These are phyloP conservation scores for Fusarium sp. DNA, from an alignment of 2,329 filamentous ascomycete species.

Conservation along the genomic window DNA sequence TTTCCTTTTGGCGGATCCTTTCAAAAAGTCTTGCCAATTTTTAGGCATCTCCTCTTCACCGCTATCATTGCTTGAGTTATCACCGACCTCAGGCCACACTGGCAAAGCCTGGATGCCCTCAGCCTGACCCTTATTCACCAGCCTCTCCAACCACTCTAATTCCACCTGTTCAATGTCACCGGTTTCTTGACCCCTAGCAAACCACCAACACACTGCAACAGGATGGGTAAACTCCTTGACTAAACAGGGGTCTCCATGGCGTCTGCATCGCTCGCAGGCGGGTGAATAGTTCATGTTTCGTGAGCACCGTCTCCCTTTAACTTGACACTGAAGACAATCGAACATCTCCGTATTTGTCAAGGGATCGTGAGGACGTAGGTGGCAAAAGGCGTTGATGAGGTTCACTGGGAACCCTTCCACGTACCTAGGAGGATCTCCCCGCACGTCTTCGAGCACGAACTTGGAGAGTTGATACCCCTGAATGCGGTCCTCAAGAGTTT, in stretches of 20 bases:
- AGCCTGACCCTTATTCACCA: not conserved
- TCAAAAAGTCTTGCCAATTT: conserved; percentile 28
- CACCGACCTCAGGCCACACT: conserved; percentile 29
- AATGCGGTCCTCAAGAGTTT: conserved; percentile 21
- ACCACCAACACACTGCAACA: conserved; percentile 46
- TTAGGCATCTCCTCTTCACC: conserved; percentile 5
- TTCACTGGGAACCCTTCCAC: conserved; percentile 43
- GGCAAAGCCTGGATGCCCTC: conserved; percentile 7
- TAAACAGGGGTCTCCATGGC: conserved; percentile 42
- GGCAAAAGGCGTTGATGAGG: conserved; percentile 18
- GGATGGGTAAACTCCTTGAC: conserved; percentile 62
- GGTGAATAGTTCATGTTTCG: conserved; percentile 1
- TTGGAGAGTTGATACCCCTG: conserved; percentile 5
- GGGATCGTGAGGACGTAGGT: conserved; percentile 15
- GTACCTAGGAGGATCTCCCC: conserved; percentile 34
- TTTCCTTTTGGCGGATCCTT: not conserved
- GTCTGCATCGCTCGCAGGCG: conserved; percentile 35
- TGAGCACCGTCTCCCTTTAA: conserved; percentile 39
- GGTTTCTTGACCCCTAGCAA: not conserved
- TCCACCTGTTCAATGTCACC: not conserved
- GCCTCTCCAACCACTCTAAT: conserved; percentile 1
- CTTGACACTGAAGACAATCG: conserved; percentile 41
- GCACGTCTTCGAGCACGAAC: not conserved
- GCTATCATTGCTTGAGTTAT: not conserved
- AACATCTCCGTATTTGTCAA: not conserved